Evolutionary conservation across 805 yeast species (phyloP).

Genomic region (Cyberlindnera japonica): DNA sequence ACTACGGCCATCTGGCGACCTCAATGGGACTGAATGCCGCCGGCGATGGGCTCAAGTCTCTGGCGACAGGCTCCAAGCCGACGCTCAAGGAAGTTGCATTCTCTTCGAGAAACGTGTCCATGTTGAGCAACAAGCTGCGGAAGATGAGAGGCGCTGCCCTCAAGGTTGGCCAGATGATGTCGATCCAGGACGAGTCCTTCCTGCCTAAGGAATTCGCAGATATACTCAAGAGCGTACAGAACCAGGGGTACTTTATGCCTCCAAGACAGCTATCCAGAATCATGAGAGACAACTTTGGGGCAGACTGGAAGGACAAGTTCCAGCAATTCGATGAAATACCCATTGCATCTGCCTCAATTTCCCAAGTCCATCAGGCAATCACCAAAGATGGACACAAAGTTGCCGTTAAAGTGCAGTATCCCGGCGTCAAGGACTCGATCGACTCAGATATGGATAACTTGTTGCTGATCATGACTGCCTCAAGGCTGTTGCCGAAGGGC

Average conservation of each 20-base stretch:
- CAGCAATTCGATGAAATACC: constrained; percentile 81
- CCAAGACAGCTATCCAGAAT: constrained; percentile 79
- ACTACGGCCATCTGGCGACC: constrained; percentile 90
- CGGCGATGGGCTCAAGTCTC: constrained; percentile 67
- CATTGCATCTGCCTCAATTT: constrained; percentile 95
- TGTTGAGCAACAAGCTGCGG: constrained; percentile 82
- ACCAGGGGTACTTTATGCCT: constrained; percentile 96
- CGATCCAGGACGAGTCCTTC: constrained; percentile 86
- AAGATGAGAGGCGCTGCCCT: constrained; percentile 99
- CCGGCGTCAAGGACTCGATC: constrained; percentile 91
- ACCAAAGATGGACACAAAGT: constrained; percentile 65
- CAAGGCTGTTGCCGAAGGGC: constrained; percentile 85
- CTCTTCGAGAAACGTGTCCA: constrained; percentile 78
- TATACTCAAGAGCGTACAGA: constrained; percentile 80
- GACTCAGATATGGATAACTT: constrained; percentile 91
- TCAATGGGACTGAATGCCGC: constrained; percentile 85
- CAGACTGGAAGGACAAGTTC: constrained; percentile 71
- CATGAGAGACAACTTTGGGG: constrained; percentile 70
- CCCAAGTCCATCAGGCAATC: constrained; percentile 89
- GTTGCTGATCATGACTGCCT: constrained; percentile 77
- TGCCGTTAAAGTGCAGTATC: constrained; percentile 95
- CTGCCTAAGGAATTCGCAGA: constrained; percentile 83
- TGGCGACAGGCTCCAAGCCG: constrained; percentile 51
- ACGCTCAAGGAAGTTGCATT: constrained; percentile 58
- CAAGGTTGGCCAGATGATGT: constrained; percentile 94